Evolutionary conservation across 768 basidiomycete species (phyloP).

Genomic region (Gyrodon lividus): DNA sequence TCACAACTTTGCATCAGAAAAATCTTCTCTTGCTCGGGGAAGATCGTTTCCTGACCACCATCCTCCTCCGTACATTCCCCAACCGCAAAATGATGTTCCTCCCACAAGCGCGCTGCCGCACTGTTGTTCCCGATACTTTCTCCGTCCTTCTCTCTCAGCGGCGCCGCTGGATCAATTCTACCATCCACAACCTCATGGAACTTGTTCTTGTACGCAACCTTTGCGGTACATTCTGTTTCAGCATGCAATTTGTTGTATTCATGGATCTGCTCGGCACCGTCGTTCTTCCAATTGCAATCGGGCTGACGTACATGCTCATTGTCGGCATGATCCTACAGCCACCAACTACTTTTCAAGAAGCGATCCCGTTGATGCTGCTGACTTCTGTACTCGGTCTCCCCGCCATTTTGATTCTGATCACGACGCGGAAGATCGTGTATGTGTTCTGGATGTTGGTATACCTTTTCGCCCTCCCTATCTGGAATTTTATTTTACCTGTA

Average conservation of each 20-base stretch:
- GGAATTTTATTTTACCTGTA: slow-evolving; percentile 92
- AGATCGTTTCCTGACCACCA: slow-evolving; percentile 97
- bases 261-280: slow-evolving; percentile 93
- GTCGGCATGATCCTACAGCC: slow-evolving; percentile 78
- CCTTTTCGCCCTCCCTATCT: slow-evolving; percentile 86
- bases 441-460: slow-evolving; percentile 99
- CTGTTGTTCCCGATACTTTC: slow-evolving; percentile 96
- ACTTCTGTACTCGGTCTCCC: slow-evolving; percentile 92
- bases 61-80: slow-evolving; percentile 94
- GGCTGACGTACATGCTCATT: slow-evolving; percentile 85
- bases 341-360: slow-evolving; percentile 83
- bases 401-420: slow-evolving; percentile 87
- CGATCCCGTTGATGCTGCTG: slow-evolving; percentile 90
- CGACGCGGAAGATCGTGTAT: slow-evolving; percentile 92
- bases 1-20: slow-evolving; percentile 95
- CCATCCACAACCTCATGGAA: slow-evolving; percentile 99
- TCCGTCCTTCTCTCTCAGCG: slow-evolving; percentile 91
- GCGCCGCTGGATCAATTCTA: slow-evolving; percentile 99
- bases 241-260: slow-evolving; percentile 99
- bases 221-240: slow-evolving; percentile 99
- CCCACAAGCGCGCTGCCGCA: slow-evolving; percentile 92
- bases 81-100: slow-evolving; percentile 99
- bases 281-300: slow-evolving; percentile 92
- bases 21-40: slow-evolving; percentile 95
- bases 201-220: slow-evolving; percentile 94